Base-by-base conservation (phyloP, 1,284 basidiomycete genomes). In the Laetiporus sulphureus region DNA sequence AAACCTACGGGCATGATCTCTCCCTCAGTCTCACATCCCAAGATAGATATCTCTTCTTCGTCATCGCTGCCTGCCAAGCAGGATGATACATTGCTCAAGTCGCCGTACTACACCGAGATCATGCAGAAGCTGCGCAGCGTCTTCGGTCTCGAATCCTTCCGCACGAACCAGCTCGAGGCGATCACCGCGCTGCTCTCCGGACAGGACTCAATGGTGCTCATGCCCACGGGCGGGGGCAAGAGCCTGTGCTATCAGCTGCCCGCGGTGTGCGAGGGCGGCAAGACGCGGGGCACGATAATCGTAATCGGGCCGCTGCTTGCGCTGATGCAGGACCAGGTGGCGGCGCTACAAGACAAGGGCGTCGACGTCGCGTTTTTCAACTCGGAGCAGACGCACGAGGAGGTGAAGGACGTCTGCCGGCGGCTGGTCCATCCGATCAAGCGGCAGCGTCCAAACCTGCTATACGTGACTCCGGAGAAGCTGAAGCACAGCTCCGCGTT, bases 141-240 rank as follows among this genome's bases (percentile, higher is more conserved):
- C 1, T 98, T 98, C 63, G 67, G 69, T 6, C 68, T 98, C 3
- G 56, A 71, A 0, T 56, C 58, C 0, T 98, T 98, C 62, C 79
- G 94, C 12, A 66, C 64, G 4, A 90, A 97, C 59, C 96, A 98
- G 61, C 73, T 91, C 29, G 84, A 91, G 55, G 92, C 90, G 0
- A 90, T 98, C 53, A 77, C 81, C 38, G 84, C 83, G 3, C 83
- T 88, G 0, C 69, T 99, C 60, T 68, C 72, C 1, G 92, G 87
- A 2, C 75, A 72, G 36, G 94, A 99, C 56, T 91, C 93, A 11
- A 93, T 98, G 52, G 90, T 97, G 15, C 73, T 99, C 5, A 95
- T 98, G 82, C 95, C 96, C 0, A 99, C 95, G 0, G 95, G 95
- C 21, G 95, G 94, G 5, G 95, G 94, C 1, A 98, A 98, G 66